Conservation (phyloP, 768 basidiomycete genomes). For the Leucocoprinus sp. region DNA sequence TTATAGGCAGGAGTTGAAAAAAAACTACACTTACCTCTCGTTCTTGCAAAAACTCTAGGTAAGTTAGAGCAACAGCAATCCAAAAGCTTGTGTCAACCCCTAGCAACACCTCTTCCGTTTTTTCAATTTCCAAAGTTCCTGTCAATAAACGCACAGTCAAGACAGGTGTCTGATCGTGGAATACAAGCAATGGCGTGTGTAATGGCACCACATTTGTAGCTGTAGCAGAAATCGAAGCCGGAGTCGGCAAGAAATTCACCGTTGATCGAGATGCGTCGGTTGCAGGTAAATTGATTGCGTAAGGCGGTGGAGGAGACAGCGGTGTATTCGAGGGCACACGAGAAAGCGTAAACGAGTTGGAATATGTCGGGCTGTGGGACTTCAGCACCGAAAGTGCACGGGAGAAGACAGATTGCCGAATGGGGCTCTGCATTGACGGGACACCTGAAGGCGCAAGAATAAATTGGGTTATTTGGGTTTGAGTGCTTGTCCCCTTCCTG, state of each 20-base stretch:
- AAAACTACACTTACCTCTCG: conserved; percentile 48
- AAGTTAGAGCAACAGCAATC: conserved; percentile 66
- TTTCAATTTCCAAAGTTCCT: conserved; percentile 59
- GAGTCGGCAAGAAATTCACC: conserved; percentile 13
- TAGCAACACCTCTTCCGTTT: conserved; percentile 41
- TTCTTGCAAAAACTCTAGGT: conserved; percentile 70
- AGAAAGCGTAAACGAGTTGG: conserved; percentile 54
- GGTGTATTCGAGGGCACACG: conserved; percentile 23
- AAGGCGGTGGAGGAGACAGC: conserved; percentile 30
- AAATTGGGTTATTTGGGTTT: conserved; percentile 42
- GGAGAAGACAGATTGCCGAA: conserved; percentile 34
- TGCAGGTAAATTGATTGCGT: conserved; percentile 19
- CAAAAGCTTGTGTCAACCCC: conserved; percentile 76
- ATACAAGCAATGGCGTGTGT: conserved; percentile 40
- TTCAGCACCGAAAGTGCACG: conserved; percentile 43
- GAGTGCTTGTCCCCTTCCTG: conserved; percentile 8
- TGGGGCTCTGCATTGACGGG: conserved; percentile 24
- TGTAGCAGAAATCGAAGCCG: conserved; percentile 14
- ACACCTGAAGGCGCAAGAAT: conserved; percentile 40
- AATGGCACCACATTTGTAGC: conserved; percentile 18
- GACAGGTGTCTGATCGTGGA: conserved; percentile 66
- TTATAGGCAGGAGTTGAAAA: background rate
- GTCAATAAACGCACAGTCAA: conserved; percentile 48
- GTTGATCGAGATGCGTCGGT: conserved; percentile 12
- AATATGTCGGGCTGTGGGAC: conserved; percentile 45